phyloP scores from a whole-genome alignment of 78 protist genomes.

The Tieghemostelium lacteum region DNA sequence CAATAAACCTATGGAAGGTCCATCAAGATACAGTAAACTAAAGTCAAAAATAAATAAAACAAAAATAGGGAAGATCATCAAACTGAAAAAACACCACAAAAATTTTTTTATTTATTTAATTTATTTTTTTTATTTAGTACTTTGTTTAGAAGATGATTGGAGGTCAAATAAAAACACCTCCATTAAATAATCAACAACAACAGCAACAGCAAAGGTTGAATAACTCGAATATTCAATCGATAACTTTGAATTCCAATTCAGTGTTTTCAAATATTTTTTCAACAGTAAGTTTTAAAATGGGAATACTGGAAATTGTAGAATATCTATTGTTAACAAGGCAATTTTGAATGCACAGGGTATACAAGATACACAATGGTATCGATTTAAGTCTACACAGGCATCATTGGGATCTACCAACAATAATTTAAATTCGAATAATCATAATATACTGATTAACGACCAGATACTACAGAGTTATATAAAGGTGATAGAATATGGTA shows the following conservation, averaged over 20 bases:
- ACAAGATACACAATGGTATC: slow-evolving; percentile 17
- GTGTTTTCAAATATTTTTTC: slow-evolving; percentile 5
- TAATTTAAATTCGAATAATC: neutral
- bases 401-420: neutral
- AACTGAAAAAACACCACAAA: too few species aligned
- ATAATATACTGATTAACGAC: slow-evolving; percentile 10
- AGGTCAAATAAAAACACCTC: too few species aligned
- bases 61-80: too few species aligned
- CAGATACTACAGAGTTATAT: slow-evolving; percentile 36
- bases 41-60: too few species aligned
- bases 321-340: neutral
- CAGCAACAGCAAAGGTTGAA: too few species aligned
- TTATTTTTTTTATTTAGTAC: too few species aligned
- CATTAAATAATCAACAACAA: too few species aligned
- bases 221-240: neutral
- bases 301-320: too few species aligned
- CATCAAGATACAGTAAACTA: too few species aligned
- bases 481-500: slow-evolving; percentile 38
- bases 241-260: neutral
- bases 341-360: slow-evolving; percentile 11
- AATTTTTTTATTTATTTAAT: too few species aligned
- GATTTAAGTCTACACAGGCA: slow-evolving; percentile 19
- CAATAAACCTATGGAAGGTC: too few species aligned
- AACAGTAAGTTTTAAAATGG: neutral
- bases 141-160: too few species aligned